These are phyloP conservation scores for Macrolepiota albuminosa DNA, from an alignment of 768 basidiomycete genomes.

Conservation along the genomic window DNA sequence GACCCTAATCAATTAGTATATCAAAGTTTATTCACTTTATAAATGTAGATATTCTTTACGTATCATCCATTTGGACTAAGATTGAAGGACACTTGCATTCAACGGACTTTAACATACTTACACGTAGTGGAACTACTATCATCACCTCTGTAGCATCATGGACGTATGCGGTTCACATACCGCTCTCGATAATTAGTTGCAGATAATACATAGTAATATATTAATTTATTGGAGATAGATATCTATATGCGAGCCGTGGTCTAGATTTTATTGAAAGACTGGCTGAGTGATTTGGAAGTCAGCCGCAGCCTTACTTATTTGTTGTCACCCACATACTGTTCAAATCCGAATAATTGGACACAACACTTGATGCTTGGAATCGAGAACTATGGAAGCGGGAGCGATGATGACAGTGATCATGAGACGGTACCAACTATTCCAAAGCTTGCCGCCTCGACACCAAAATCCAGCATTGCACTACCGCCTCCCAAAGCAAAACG, in stretches of 20 bases:
- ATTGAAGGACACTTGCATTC: neutral
- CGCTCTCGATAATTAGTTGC: neutral
- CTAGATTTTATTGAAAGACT: neutral
- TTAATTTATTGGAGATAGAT: neutral
- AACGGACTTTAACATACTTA: neutral
- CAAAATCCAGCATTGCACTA: constrained; percentile 8
- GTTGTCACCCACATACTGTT: neutral
- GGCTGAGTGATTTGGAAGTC: neutral
- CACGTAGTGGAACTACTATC: neutral
- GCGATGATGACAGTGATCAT: constrained; percentile 48
- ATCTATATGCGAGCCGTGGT: neutral
- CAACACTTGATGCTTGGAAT: constrained; percentile 57
- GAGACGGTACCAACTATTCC: constrained; percentile 13
- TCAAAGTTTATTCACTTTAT: constrained; percentile 7
- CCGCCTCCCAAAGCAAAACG: constrained; percentile 36
- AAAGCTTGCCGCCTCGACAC: constrained; percentile 17
- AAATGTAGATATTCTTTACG: constrained; percentile 4
- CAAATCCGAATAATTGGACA: neutral
- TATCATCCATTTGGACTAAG: constrained; percentile 10
- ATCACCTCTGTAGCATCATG: neutral
- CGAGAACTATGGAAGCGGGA: constrained; percentile 74
- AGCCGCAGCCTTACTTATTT: neutral
- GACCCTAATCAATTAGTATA: constrained; percentile 26
- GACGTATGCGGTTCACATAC: neutral
- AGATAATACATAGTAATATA: constrained; percentile 4